Percentiles rank a stretch among this genome's conserved stretches.
phyloP scores from a whole-genome alignment of 768 basidiomycete genomes.

The Suillus weaverae region DNA sequence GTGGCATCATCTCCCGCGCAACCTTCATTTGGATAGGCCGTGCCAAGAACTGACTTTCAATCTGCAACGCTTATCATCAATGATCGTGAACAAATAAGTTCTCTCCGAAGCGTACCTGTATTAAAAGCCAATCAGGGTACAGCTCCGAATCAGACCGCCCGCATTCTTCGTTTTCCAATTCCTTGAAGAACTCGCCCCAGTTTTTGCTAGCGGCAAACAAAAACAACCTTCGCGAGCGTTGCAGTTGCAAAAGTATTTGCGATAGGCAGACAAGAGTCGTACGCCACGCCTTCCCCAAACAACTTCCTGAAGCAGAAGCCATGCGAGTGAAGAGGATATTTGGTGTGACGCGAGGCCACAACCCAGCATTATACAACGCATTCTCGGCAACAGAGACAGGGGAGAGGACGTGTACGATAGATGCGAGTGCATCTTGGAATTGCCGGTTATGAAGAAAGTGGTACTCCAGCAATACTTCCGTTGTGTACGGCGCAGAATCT shows the following conservation, averaged over 20 bases:
- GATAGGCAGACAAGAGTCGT: constrained; percentile 28
- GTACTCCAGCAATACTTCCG: not conserved
- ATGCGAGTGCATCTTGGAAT: not conserved
- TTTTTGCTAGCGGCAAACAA: constrained; percentile 16
- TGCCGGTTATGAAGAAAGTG: not conserved
- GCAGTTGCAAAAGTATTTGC: constrained; percentile 26
- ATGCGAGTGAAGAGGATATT: constrained; percentile 29
- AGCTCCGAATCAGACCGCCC: not conserved
- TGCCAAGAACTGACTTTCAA: constrained; percentile 25
- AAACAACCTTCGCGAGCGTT: constrained; percentile 33
- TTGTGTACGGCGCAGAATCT: not conserved
- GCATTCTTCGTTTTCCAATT: constrained; percentile 12
- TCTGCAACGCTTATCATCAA: constrained; percentile 12
- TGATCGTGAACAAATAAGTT: not conserved
- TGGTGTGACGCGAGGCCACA: constrained; percentile 35
- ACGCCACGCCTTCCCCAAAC: constrained; percentile 24
- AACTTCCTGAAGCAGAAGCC: constrained; percentile 13
- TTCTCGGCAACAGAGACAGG: not conserved
- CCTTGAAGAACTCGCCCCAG: constrained; percentile 9
- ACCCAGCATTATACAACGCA: constrained; percentile 13
- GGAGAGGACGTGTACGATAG: not conserved
- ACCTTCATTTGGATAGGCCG: constrained; percentile 25
- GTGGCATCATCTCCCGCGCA: constrained; percentile 29
- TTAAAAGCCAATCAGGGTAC: constrained; percentile 13
- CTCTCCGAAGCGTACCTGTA: constrained; percentile 7